Percentiles rank a stretch among this genome's conserved stretches.
phyloP scores from a whole-genome alignment of 1,139 yeast species.

The Eremothecium coryli region DNA sequence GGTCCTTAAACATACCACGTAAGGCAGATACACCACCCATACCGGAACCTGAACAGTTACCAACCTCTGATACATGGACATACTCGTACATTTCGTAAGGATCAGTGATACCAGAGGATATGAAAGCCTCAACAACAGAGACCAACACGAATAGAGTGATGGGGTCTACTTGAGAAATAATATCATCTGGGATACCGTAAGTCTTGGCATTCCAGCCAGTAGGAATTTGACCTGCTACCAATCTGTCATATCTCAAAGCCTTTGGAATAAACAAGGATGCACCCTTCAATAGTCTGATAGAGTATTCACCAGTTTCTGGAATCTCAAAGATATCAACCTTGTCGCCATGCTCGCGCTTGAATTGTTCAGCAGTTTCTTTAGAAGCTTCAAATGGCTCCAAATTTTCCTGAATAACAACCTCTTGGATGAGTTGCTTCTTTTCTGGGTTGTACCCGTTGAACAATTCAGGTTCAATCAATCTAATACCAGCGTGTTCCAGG shows the following conservation, averaged over 20 bases:
- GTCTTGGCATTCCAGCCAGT: constrained; percentile 96
- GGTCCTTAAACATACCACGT: constrained; percentile 95
- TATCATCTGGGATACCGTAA: constrained; percentile 92
- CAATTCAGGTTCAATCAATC: constrained; percentile 91
- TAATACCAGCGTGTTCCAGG: constrained; percentile 89
- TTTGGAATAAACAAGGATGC: constrained; percentile 87
- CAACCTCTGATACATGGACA: constrained; percentile 95
- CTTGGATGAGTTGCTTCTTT: constrained; percentile 87
- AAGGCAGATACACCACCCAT: constrained; percentile 98
- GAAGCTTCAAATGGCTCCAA: constrained; percentile 93
- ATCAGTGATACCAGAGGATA: constrained; percentile 90
- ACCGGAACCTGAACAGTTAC: constrained; percentile 99
- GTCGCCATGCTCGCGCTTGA: constrained; percentile 88
- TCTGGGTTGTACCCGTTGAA: constrained; percentile 91
- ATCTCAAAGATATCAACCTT: constrained; percentile 87
- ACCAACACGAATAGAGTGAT: constrained; percentile 88
- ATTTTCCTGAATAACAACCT: constrained; percentile 91
- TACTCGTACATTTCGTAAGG: constrained; percentile 98
- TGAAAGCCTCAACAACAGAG: constrained; percentile 87
- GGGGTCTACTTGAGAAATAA: constrained; percentile 90
- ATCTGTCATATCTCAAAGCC: constrained; percentile 89
- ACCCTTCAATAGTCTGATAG: constrained; percentile 85
- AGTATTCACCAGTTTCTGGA: constrained; percentile 83
- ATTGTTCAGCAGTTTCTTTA: constrained; percentile 90
- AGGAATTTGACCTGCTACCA: constrained; percentile 98